Conservation (phyloP, 257 asterid species). For the Prunella vulgaris region DNA sequence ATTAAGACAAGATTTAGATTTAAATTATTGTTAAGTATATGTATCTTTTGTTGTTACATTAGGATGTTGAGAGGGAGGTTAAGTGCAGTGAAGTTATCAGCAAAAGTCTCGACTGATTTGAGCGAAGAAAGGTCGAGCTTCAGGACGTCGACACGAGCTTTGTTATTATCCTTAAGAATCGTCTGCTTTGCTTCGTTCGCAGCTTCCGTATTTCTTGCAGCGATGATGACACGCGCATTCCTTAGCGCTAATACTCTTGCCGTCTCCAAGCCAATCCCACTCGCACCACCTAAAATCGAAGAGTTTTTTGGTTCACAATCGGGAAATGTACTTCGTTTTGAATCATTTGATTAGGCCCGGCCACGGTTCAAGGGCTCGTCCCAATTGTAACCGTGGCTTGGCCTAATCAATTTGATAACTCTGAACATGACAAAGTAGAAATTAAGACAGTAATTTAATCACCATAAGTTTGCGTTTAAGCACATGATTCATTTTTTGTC, state of each 20-base stretch:
- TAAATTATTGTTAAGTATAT: neutral
- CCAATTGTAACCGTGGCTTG: neutral
- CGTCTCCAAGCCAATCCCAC: conserved; percentile 87
- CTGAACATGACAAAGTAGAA: neutral
- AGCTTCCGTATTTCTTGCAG: conserved; percentile 68
- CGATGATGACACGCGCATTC: conserved; percentile 72
- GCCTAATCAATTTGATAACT: neutral
- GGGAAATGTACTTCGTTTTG: neutral
- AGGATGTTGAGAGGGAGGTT: conserved; percentile 82
- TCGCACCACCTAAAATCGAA: conserved; percentile 64
- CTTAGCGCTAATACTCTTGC: conserved; percentile 68
- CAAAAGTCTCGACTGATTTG: conserved; percentile 56
- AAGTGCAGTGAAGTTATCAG: conserved; percentile 53
- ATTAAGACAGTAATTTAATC: too few species aligned
- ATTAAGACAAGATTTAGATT: neutral
- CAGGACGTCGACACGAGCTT: conserved; percentile 59
- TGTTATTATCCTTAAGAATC: conserved; percentile 38
- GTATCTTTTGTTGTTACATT: conserved; percentile 35
- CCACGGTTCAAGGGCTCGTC: too few species aligned
- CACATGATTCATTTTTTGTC: too few species aligned
- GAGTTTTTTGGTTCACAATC: neutral
- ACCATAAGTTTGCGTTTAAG: too few species aligned
- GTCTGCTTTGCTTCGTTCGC: conserved; percentile 65
- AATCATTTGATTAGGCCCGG: too few species aligned
- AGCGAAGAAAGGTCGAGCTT: conserved; percentile 73